Conservation (phyloP, 2,329 filamentous ascomycete genomes). For the Stagonosporopsis rhizophila region DNA sequence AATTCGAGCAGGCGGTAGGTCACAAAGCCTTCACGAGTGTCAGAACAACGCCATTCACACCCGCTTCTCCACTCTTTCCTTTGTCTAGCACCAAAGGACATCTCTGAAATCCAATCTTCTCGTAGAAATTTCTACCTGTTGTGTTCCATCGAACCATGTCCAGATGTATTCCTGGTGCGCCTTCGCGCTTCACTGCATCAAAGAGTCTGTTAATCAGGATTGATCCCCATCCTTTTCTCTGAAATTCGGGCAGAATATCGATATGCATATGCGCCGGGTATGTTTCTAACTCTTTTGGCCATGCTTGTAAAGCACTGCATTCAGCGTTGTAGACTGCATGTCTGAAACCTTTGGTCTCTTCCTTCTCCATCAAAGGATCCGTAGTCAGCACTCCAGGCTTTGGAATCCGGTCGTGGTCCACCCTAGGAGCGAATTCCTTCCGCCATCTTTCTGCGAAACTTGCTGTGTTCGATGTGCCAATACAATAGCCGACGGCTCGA, state of each 20-base stretch:
- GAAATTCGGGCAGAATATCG: constrained; percentile 45
- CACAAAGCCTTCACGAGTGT: constrained; percentile 35
- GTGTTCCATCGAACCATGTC: constrained; percentile 45
- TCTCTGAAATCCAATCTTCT: constrained; percentile 33
- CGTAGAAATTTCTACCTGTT: constrained; percentile 39
- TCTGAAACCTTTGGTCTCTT: constrained; percentile 26
- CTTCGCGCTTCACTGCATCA: constrained; percentile 27
- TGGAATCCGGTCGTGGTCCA: constrained; percentile 32
- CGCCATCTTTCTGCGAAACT: constrained; percentile 38
- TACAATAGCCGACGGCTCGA: constrained; percentile 48
- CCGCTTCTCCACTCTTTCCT: constrained; percentile 35
- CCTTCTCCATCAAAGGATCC: constrained; percentile 28
- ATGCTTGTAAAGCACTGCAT: constrained; percentile 34
- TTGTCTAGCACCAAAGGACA: constrained; percentile 37
- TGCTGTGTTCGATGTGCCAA: constrained; percentile 41
- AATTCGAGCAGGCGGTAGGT: background rate
- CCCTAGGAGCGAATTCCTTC: constrained; percentile 32
- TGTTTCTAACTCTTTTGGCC: constrained; percentile 25
- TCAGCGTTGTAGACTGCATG: constrained; percentile 28
- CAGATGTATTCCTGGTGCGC: constrained; percentile 45
- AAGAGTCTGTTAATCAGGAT: constrained; percentile 38
- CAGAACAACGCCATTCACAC: constrained; percentile 31
- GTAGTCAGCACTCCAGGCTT: constrained; percentile 11
- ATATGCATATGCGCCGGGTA: constrained; percentile 51
- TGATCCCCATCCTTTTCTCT: constrained; percentile 42